These are phyloP conservation scores for Fusarium veterinarium DNA, from an alignment of 2,329 filamentous ascomycete genomes.

Conservation along the genomic window DNA sequence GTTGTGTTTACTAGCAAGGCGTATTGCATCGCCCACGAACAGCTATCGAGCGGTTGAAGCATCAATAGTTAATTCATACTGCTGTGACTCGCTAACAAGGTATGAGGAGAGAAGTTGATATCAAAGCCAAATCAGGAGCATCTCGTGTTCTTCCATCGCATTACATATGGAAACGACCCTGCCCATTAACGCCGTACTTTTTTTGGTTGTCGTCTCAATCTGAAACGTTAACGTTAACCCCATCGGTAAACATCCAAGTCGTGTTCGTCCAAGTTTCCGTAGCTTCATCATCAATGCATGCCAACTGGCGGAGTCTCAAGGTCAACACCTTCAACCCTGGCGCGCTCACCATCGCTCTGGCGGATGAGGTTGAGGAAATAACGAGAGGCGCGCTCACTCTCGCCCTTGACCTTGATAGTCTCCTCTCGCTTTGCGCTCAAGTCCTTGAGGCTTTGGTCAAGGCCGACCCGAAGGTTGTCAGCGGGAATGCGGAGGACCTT, in stretches of 20 bases:
- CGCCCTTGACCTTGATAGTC: slow-evolving; percentile 81
- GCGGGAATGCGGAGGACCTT: slow-evolving; percentile 90
- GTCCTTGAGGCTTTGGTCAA: slow-evolving; percentile 88
- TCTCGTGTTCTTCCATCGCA: slow-evolving; percentile 30
- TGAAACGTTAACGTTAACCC: slow-evolving; percentile 4
- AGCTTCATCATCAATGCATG: slow-evolving; percentile 41
- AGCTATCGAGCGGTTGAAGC: slow-evolving; percentile 20
- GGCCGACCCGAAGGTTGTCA: slow-evolving; percentile 83
- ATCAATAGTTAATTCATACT: slow-evolving; percentile 39
- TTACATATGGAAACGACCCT: slow-evolving; percentile 25
- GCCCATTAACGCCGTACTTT: slow-evolving; percentile 35
- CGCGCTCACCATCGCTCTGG: slow-evolving; percentile 66
- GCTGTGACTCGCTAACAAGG: slow-evolving; percentile 34
- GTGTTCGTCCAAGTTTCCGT: slow-evolving; percentile 21
- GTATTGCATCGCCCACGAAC: slow-evolving; percentile 5
- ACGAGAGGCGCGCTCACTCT: slow-evolving; percentile 88
- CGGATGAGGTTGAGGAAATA: slow-evolving; percentile 90
- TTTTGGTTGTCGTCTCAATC: slow-evolving; percentile 18
- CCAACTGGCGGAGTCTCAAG: slow-evolving; percentile 64
- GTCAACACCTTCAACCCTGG: slow-evolving; percentile 63
- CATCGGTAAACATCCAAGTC: slow-evolving; percentile 1
- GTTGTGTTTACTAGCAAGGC: slow-evolving; percentile 11
- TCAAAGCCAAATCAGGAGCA: slow-evolving; percentile 32
- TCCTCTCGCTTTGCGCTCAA: slow-evolving; percentile 83
- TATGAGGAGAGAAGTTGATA: slow-evolving; percentile 38